Conservation (phyloP, 768 basidiomycete genomes). For the Neoboletus magnificus region DNA sequence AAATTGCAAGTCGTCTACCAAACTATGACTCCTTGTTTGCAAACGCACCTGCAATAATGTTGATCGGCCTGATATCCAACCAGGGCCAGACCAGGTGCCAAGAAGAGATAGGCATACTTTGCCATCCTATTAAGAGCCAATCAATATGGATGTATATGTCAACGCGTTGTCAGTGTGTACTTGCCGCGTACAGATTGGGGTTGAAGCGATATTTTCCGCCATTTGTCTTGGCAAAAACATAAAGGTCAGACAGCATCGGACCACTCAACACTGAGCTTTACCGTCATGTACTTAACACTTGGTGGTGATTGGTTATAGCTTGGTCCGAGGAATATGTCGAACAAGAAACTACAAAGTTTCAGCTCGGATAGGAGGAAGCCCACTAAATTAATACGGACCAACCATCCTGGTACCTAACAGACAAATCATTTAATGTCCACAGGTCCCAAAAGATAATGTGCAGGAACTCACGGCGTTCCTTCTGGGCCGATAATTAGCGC, state of each 20-base stretch:
- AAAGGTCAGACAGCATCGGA: conserved; percentile 9
- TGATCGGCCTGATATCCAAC: conserved; percentile 88
- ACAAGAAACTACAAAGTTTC: conserved; percentile 51
- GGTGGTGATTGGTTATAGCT: conserved; percentile 89
- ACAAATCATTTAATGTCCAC: conserved; percentile 3
- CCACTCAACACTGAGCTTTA: conserved; percentile 17
- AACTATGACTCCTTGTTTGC: neutral
- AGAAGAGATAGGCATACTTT: conserved; percentile 92
- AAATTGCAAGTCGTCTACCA: conserved; percentile 1
- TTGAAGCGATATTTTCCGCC: conserved; percentile 90
- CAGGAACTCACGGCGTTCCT: conserved; percentile 75
- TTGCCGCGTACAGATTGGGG: conserved; percentile 88
- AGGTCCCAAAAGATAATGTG: neutral
- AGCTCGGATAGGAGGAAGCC: neutral
- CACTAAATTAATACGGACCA: conserved; percentile 50
- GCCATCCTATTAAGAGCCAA: conserved; percentile 58
- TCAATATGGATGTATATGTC: neutral
- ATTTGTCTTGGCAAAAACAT: conserved; percentile 54
- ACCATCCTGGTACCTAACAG: conserved; percentile 78
- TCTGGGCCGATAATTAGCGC: conserved; percentile 91
- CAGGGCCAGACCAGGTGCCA: conserved; percentile 92
- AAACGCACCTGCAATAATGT: conserved; percentile 75
- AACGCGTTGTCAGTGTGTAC: conserved; percentile 18
- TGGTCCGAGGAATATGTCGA: conserved; percentile 90
- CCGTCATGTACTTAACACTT: conserved; percentile 64